These are phyloP conservation scores for Exophiala aquamarina DNA, from an alignment of 2,329 filamentous ascomycete genomes.

Conservation along the genomic window DNA sequence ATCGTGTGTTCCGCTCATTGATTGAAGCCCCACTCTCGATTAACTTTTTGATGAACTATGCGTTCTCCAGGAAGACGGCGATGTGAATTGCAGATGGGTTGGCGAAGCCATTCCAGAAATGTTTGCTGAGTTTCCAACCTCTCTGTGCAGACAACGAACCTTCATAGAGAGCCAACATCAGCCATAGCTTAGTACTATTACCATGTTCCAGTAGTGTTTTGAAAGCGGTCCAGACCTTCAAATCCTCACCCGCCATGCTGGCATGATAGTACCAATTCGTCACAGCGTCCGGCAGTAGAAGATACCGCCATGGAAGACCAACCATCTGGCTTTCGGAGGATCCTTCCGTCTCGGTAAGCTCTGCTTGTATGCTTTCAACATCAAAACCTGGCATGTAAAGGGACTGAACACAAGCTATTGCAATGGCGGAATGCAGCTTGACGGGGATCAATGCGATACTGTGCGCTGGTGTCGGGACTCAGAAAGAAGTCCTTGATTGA, in stretches of 20 bases:
- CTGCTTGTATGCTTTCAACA: background rate
- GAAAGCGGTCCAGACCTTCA: constrained; percentile 3
- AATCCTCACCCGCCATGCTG: background rate
- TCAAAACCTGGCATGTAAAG: background rate
- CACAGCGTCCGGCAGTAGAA: background rate
- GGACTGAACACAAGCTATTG: background rate
- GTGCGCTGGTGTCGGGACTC: background rate
- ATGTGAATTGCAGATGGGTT: constrained; percentile 2
- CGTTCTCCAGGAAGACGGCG: constrained; percentile 2
- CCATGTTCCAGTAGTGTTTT: background rate
- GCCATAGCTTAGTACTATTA: constrained; percentile 4
- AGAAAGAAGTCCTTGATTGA: constrained; percentile 6
- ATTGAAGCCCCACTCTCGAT: background rate
- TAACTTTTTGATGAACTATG: background rate
- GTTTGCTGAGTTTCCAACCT: background rate
- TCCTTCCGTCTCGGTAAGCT: background rate
- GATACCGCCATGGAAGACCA: background rate
- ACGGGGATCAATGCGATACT: background rate
- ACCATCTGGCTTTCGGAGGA: background rate
- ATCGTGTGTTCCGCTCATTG: background rate
- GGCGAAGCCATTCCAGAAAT: background rate
- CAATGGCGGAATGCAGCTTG: background rate
- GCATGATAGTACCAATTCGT: constrained; percentile 4
- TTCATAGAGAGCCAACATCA: constrained; percentile 5
- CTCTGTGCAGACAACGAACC: background rate